Evolutionary conservation across 805 yeast species (phyloP), one percentile per base, ranked within the genome.

Genomic region (Candida rishiriensis): DNA sequence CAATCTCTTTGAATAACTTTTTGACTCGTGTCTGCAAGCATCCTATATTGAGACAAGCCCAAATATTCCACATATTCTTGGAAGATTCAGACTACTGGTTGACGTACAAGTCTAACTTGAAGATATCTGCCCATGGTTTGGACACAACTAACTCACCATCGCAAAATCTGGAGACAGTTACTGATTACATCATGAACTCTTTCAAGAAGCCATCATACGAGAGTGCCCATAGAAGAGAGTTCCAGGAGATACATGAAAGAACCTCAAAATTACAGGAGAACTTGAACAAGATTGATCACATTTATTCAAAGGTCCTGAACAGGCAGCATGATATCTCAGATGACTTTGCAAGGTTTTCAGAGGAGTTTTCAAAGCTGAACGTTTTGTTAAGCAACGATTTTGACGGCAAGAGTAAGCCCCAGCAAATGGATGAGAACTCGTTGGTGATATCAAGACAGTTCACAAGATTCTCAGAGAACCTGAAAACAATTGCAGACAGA

Each of bases 131-230:
- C 31, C 41, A 28, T n/a, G 45, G 52, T 17, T 33, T 54, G 15
- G 59, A 55, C 38, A 38, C 60, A 1, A 31, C 53, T 3, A 57
- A 53, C 36, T 30, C 54, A 2, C 38, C 56, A 38, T 28, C 61
- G 28, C 55, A 59, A 48, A 61, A 75, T 64, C 36, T 72, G 56
- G 99, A 93, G 40, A 81, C 87, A 12, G 74, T 91, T n/a, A 82
- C 96, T 0, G 99, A 91, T 59, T 83, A 86, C 3, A 81, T 93
- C 36, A 85, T 91, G 84, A 91, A 91, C 59, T 95, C 95, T n/a
- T 88, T 91, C 58, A 84, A 91, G 44, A 83, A 87, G 39, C 82
- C 84, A 5, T 70, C 75, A 39, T 66, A 71, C 40, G 87, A 82
- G 55, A 63, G 69, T 21, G 54, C 48, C 39, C 76, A 76, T 53